phyloP scores from a whole-genome alignment of 2,329 filamentous ascomycete species.

The Ophiocordyceps camponoti-saundersi region DNA sequence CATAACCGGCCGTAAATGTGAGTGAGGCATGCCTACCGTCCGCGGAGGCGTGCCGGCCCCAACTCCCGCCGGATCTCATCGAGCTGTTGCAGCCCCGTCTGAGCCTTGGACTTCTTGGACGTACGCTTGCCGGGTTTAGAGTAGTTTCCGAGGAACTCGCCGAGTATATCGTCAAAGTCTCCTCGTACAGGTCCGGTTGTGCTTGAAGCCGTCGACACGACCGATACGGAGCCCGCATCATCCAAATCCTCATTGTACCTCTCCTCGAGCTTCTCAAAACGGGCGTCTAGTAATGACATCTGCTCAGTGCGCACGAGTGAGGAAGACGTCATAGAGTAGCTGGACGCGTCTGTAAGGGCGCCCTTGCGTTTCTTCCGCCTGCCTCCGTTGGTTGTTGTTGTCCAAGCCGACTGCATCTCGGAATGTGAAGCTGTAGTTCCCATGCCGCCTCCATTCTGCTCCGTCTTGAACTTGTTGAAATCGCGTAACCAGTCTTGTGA shows the following conservation, averaged over 20 bases:
- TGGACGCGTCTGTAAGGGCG: conserved; percentile 71
- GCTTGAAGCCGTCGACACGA: conserved; percentile 45
- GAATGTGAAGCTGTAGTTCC: conserved; percentile 31
- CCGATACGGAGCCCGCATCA: conserved; percentile 39
- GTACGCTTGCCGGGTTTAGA: conserved; percentile 55
- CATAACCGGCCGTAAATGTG: neutral
- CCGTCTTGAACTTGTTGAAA: conserved; percentile 88
- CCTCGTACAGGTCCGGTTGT: conserved; percentile 50
- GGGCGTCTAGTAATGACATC: conserved; percentile 65
- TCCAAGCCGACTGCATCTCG: conserved; percentile 54
- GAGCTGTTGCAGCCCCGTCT: conserved; percentile 71
- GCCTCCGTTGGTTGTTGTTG: conserved; percentile 62
- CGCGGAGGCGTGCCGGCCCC: conserved; percentile 52
- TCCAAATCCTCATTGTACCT: conserved; percentile 40
- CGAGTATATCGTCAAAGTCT: conserved; percentile 82
- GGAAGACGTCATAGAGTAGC: conserved; percentile 84
- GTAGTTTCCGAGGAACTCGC: conserved; percentile 73
- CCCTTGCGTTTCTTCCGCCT: conserved; percentile 90
- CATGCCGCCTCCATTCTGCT: conserved; percentile 34
- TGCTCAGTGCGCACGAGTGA: conserved; percentile 78
- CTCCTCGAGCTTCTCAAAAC: conserved; percentile 85
- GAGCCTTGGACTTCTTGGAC: conserved; percentile 65
- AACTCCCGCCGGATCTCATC: conserved; percentile 74
- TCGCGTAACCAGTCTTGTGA: conserved; percentile 80
- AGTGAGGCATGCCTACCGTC: conserved; percentile 2